A percentile compares a stretch with the other conserved stretches of the same genome.
Evolutionary conservation across 768 basidiomycete species (phyloP).

Genomic region (Suillus fuscotomentosus): DNA sequence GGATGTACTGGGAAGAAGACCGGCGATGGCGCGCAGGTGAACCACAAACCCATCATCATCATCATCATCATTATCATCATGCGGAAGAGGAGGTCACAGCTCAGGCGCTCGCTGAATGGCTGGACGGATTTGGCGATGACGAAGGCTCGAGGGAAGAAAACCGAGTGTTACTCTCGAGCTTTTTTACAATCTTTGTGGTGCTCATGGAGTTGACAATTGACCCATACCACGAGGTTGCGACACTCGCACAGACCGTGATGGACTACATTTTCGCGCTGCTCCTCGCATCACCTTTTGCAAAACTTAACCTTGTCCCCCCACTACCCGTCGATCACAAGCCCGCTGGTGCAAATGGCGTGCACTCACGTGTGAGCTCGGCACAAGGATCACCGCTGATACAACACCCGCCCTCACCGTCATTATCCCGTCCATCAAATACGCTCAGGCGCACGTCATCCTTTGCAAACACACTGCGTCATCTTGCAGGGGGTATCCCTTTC

Average conservation of each 20-base stretch:
- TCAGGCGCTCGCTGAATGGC: constrained; percentile 76
- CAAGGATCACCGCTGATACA: constrained; percentile 47
- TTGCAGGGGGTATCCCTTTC: constrained; percentile 72
- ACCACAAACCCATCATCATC: constrained; percentile 29
- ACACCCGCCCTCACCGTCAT: constrained; percentile 45
- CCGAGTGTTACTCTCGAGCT: constrained; percentile 81
- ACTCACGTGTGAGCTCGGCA: constrained; percentile 47
- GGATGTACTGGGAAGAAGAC: constrained; percentile 96
- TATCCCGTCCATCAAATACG: constrained; percentile 58
- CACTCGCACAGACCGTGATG: constrained; percentile 84
- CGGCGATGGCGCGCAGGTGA: constrained; percentile 52
- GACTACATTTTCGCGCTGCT: constrained; percentile 92
- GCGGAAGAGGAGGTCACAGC: constrained; percentile 69
- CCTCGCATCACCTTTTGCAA: constrained; percentile 83
- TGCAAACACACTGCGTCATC: constrained; percentile 68
- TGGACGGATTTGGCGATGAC: constrained; percentile 65
- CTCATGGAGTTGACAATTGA: constrained; percentile 91
- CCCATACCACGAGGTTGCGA: constrained; percentile 89
- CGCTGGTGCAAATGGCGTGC: constrained; percentile 30
- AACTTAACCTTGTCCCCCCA: constrained; percentile 56
- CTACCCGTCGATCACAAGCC: constrained; percentile 37
- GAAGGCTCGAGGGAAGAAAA: constrained; percentile 73
- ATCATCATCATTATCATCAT: constrained; percentile 32
- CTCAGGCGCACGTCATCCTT: constrained; percentile 79
- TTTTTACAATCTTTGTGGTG: constrained; percentile 89